A percentile compares a stretch with the other conserved stretches of the same genome.
phyloP scores from a whole-genome alignment of 2,329 filamentous ascomycete genomes.

The Aspergillus tubingensis region DNA sequence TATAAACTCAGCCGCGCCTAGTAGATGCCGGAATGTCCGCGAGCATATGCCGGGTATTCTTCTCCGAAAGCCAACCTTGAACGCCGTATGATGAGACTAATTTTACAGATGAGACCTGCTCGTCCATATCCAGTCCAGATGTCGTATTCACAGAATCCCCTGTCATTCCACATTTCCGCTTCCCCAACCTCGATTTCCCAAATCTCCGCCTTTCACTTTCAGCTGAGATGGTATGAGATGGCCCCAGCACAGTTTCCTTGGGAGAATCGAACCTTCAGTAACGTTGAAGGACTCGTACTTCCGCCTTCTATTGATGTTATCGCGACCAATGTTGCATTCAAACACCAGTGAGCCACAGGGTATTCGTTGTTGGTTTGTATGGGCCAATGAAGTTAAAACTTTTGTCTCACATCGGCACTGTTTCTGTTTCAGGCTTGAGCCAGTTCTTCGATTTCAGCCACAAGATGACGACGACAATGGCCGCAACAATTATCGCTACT shows the following conservation, averaged over 20 bases:
- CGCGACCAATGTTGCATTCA: too few relatives aligned
- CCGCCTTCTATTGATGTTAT: too few relatives aligned
- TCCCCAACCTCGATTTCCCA: neutral
- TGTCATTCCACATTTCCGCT: neutral
- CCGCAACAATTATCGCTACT: conserved; percentile 43
- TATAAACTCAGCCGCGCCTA: neutral
- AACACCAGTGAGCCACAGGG: neutral
- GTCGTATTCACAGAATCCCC: neutral
- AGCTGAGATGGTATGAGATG: too few relatives aligned
- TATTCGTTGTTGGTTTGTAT: neutral
- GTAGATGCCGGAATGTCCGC: neutral
- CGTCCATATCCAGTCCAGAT: neutral
- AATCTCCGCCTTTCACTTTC: too few relatives aligned
- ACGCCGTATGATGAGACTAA: conserved; percentile 2
- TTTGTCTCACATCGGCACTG: neutral
- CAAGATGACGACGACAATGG: conserved; percentile 49
- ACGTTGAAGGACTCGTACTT: too few relatives aligned
- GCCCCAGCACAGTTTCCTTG: too few relatives aligned
- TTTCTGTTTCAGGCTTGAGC: conserved; percentile 21
- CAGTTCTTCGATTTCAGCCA: conserved; percentile 43
- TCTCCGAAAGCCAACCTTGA: neutral
- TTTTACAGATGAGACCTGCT: conserved; percentile 16
- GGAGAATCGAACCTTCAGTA: too few relatives aligned
- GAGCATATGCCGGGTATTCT: conserved; percentile 12
- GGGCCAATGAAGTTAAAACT: neutral